Evolutionary conservation across 2,329 filamentous ascomycete species (phyloP).

Genomic region (Pseudocercospora crystallina): DNA sequence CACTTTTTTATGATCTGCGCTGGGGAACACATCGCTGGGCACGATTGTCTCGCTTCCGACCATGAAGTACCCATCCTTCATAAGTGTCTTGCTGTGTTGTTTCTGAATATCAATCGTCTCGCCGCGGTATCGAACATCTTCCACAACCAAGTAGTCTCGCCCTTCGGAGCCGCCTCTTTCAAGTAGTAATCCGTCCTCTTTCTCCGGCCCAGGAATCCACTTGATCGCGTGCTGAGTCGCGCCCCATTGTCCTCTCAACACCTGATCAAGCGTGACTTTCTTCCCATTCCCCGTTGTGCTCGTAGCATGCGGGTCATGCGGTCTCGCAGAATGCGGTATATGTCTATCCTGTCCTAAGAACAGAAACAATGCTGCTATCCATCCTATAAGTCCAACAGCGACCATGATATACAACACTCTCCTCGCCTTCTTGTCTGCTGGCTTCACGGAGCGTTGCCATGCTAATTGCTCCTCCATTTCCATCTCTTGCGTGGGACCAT

Average conservation of each 20-base stretch:
- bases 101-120: slow-evolving; percentile 45
- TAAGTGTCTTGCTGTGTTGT: slow-evolving; percentile 65
- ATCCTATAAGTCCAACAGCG: slow-evolving; percentile 63
- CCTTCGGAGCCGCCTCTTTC: slow-evolving; percentile 62
- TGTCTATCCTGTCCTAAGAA: slow-evolving; percentile 68
- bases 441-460: slow-evolving; percentile 44
- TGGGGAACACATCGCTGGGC: slow-evolving; percentile 70
- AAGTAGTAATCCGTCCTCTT: slow-evolving; percentile 81
- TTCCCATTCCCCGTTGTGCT: slow-evolving; percentile 64
- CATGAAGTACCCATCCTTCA: slow-evolving; percentile 66
- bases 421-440: slow-evolving; percentile 65
- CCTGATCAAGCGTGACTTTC: slow-evolving; percentile 70
- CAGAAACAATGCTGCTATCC: slow-evolving; percentile 66
- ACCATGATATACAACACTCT: slow-evolving; percentile 62
- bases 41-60: slow-evolving; percentile 57
- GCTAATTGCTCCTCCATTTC: slow-evolving; percentile 50
- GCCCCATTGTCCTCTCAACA: slow-evolving; percentile 65
- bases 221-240: slow-evolving; percentile 65
- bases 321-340: slow-evolving; percentile 61
- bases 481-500: slow-evolving; percentile 41
- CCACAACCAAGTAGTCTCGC: slow-evolving; percentile 78
- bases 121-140: slow-evolving; percentile 69
- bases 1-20: slow-evolving; percentile 80
- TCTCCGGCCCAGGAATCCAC: slow-evolving; percentile 73
- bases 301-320: slow-evolving; percentile 69